Base-by-base conservation (phyloP, 1,139 yeast species). In the Zhuliangozyma parablackwelliae region DNA sequence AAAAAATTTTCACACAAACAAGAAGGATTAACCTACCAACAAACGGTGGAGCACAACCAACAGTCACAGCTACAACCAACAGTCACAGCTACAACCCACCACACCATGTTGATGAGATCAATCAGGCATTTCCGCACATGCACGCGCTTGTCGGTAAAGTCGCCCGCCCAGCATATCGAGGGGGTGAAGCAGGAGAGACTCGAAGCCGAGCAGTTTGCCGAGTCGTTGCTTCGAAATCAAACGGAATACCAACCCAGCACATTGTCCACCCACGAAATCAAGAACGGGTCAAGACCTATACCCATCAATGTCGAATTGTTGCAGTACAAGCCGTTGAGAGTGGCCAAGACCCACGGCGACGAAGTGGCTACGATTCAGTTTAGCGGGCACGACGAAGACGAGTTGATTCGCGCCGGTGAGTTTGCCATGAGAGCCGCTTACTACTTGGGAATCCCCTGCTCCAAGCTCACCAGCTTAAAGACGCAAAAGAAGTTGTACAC, bases 341-440 rank as follows among this genome's bases (percentile, higher is more conserved):
- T 82, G 44, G 77, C 80, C 31, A 65, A 76, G 29, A 78, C 79
- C 25, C 78, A 87, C 52, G 89, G 92, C 2, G 80, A 87, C 55
- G 63, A 79, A 45, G 83, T 80, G 23, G 89, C 89, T 11, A 83
- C 78, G 45, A 58, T 92, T 35, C 78, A 78, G 38, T 69, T 92
- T 48, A 76, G 86, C 47, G 80, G 96, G 4, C 90, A 78, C 56
- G 82, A 81, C 46, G 74, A 78, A 37, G 79, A 78, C 41, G 82
- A 80, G 49, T 60, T 90, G 46, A 85, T 82, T 37, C 77, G 90
- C 47, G 84, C 83, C 44, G 73, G 85, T 21, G 96, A 92, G 61
- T 92, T 92, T 61, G 87, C 95, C 6, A 69, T 84, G 43, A 78
- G 98, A 62, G 89, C 90, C 0, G 97, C 96, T 0, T 92, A 77